Evolutionary conservation across 2,329 filamentous ascomycete genomes (phyloP).

Genomic region (Berkeleyomyces basicola): DNA sequence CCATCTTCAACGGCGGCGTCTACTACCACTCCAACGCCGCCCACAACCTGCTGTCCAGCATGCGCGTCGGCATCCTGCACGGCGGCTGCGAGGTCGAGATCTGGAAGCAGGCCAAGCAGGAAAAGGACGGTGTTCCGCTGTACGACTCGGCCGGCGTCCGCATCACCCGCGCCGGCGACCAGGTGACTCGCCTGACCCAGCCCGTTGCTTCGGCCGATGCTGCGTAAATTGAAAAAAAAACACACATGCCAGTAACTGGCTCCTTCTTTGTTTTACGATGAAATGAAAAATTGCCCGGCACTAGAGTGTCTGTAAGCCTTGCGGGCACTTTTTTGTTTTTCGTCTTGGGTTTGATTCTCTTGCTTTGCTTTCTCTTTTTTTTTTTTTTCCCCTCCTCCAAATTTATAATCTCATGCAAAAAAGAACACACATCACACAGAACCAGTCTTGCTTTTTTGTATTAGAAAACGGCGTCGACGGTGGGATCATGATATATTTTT

Average conservation of each 20-base stretch:
- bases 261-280: not conserved
- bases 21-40: conserved; percentile 83
- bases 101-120: conserved; percentile 73
- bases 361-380: not conserved
- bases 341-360: not conserved
- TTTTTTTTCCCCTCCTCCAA: conserved; percentile 1
- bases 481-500: not conserved
- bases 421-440: not conserved
- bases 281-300: not conserved
- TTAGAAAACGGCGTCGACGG: conserved; percentile 5
- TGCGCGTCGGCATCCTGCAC: conserved; percentile 73
- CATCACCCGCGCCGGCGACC: conserved; percentile 70
- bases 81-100: conserved; percentile 83
- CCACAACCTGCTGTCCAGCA: conserved; percentile 75
- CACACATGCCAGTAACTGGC: not conserved
- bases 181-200: conserved; percentile 68
- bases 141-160: conserved; percentile 68
- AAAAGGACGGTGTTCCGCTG: conserved; percentile 63
- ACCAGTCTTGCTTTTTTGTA: conserved; percentile 2
- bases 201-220: conserved; percentile 72
- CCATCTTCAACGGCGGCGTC: conserved; percentile 83
- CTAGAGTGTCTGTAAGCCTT: not conserved
- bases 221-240: conserved; percentile 33
- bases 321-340: not conserved
- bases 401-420: not conserved